These are phyloP conservation scores for Xylaria sp. DNA, from an alignment of 495 filamentous ascomycete genomes.

Conservation along the genomic window DNA sequence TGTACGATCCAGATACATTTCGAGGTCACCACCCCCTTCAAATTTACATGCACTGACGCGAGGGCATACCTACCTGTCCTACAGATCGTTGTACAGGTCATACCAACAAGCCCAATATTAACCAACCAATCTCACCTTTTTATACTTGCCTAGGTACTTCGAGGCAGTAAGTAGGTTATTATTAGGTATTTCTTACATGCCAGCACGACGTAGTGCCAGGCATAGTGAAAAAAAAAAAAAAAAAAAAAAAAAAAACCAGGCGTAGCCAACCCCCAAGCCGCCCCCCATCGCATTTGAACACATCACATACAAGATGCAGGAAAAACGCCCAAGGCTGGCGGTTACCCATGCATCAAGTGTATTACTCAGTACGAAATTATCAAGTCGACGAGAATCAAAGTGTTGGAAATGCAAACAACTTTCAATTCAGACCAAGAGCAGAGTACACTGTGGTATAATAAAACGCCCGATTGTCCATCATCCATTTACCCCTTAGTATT, in stretches of 20 bases:
- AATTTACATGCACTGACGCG: background rate
- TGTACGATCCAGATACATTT: background rate
- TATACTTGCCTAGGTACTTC: background rate
- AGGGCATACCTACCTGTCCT: background rate
- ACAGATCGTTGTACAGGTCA: background rate
- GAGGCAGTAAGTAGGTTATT: background rate
- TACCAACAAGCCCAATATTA: background rate
- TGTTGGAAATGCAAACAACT: background rate
- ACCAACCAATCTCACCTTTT: background rate
- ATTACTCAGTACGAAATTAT: background rate
- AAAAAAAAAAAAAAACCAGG: too few species aligned
- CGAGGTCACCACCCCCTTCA: background rate
- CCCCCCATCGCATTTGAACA: background rate
- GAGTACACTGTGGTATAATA: background rate
- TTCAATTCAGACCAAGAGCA: background rate
- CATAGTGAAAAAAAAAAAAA: too few species aligned
- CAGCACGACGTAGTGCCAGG: background rate
- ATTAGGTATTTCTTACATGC: background rate
- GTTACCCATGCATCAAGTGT: background rate
- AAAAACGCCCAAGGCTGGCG: background rate
- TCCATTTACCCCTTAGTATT: background rate
- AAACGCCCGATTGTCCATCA: conserved; percentile 1
- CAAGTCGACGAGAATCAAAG: background rate
- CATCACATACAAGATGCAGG: background rate
- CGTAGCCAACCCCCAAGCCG: too few species aligned